Base-by-base conservation (phyloP, 176 grass and related monocot genomes). In the Canna indica region DNA sequence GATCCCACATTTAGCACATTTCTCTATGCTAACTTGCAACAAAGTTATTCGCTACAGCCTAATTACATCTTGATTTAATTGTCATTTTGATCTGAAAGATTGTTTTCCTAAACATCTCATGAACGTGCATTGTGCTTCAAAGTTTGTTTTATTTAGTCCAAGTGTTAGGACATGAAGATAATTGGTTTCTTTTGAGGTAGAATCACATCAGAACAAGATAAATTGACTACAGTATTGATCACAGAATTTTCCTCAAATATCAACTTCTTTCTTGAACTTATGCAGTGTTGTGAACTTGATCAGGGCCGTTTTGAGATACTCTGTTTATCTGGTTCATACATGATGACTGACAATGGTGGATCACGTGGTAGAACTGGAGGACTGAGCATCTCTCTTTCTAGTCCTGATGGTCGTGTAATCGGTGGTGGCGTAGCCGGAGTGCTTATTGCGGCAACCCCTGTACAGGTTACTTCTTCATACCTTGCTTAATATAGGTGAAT, bases 301-400 rank as follows among this genome's bases (percentile, higher is more conserved):
- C 84, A 99, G 94, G 94, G 94, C 62, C 86, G 82, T 80, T 99
- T 82, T 57, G 86, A 99, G 54, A 99, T 99, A 70, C 78, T 99
- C 29, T 87, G 82, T 78, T 81, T 99, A 47, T 99, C 94, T 57
- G 89, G 94, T 34, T 99, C 94, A 7, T 93, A 99, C 47, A 81
- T 93, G 82, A 45, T 79, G 75, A 75, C 80, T 24, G 94, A 93
- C 4, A 82, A 86, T 52, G 84, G 79, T 1, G 88, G 93, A 10
- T 78, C 71, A 8, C 71, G 25, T 8, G 59, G 52, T 36, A 58
- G 54, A 42, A 30, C 20, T 10, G 71, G 71, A 36, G 71, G 87
- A 28, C 79, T 99, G 66, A 90, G 84, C 82, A 90, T 99, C 76
- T 88, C 88, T 29, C 75, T 99, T 28, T 90, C 84, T 22, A 79